Evolutionary conservation across 208 protist species (phyloP).

Genomic region (Trypanosoma scelopori): DNA sequence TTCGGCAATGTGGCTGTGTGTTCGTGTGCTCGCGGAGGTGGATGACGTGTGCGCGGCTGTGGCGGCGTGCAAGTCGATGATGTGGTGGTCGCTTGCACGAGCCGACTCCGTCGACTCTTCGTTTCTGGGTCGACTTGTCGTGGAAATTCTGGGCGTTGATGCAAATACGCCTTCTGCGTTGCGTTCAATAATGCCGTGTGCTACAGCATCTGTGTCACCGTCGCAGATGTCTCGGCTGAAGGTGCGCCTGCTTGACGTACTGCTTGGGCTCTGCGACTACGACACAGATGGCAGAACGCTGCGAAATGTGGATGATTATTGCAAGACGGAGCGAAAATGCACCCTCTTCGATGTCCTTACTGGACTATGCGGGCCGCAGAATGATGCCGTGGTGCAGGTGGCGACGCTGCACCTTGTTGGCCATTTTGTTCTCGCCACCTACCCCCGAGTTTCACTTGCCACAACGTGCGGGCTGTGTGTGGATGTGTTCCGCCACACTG

Average conservation of each 20-base stretch:
- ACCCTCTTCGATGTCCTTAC: constrained; percentile 49
- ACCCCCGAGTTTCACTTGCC: constrained; percentile 56
- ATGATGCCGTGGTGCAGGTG: constrained; percentile 56
- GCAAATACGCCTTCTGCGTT: background rate
- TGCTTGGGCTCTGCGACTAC: constrained; percentile 78
- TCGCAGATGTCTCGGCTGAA: constrained; percentile 33
- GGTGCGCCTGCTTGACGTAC: constrained; percentile 67
- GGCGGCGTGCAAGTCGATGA: constrained; percentile 42
- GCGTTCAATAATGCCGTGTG: background rate
- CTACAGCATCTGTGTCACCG: constrained; percentile 9
- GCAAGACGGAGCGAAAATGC: constrained; percentile 6
- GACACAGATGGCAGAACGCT: constrained; percentile 66
- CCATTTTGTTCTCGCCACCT: constrained; percentile 37
- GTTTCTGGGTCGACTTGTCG: constrained; percentile 31
- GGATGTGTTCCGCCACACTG: constrained; percentile 74
- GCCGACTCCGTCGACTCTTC: constrained; percentile 55
- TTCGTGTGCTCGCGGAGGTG: constrained; percentile 40
- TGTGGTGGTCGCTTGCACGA: constrained; percentile 79
- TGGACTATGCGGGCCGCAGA: constrained; percentile 32
- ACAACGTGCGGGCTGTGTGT: constrained; percentile 43
- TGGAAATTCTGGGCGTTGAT: constrained; percentile 8
- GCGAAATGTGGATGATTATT: constrained; percentile 63
- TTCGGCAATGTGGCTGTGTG: constrained; percentile 27
- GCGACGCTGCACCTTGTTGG: constrained; percentile 70
- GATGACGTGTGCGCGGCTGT: constrained; percentile 50